Evolutionary conservation across 2,329 filamentous ascomycete species (phyloP).

Genomic region (Shiraia sp.): DNA sequence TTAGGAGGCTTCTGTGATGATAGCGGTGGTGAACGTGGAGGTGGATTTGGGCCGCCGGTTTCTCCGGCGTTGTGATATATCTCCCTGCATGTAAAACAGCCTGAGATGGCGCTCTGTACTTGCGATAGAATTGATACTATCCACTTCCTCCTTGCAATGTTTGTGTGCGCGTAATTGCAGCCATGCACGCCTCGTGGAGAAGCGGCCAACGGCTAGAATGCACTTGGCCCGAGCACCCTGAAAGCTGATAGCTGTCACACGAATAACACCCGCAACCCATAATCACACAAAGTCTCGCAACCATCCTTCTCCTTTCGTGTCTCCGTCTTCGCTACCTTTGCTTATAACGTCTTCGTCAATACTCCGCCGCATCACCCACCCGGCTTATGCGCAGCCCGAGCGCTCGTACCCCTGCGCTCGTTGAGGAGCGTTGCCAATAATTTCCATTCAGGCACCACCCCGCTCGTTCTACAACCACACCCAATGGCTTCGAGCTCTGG

Average conservation of each 20-base stretch:
- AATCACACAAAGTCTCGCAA: slow-evolving; percentile 20
- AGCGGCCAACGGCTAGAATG: slow-evolving; percentile 15
- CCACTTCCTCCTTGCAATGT: slow-evolving; percentile 22
- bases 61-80: slow-evolving; percentile 43
- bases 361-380: slow-evolving; percentile 12
- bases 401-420: slow-evolving; percentile 38
- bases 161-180: slow-evolving; percentile 7
- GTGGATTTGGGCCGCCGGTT: slow-evolving; percentile 36
- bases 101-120: slow-evolving; percentile 41
- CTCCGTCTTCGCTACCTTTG: slow-evolving; percentile 13
- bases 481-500: slow-evolving; percentile 71
- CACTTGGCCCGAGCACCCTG: slow-evolving; percentile 20
- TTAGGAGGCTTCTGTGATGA: slow-evolving; percentile 14
- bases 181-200: slow-evolving; percentile 4
- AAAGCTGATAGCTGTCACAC: slow-evolving; percentile 28
- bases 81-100: slow-evolving; percentile 45
- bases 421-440: slow-evolving; percentile 38
- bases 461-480: slow-evolving; percentile 33
- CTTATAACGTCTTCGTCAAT: slow-evolving; percentile 13
- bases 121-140: slow-evolving; percentile 42
- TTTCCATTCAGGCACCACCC: slow-evolving; percentile 32
- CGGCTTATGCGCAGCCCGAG: slow-evolving; percentile 41
- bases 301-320: slow-evolving; percentile 20
- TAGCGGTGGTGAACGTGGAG: slow-evolving; percentile 27
- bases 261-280: slow-evolving; percentile 24